Evolutionary conservation across 441 rosid species (phyloP).

Genomic region (Syzygium malaccense): DNA sequence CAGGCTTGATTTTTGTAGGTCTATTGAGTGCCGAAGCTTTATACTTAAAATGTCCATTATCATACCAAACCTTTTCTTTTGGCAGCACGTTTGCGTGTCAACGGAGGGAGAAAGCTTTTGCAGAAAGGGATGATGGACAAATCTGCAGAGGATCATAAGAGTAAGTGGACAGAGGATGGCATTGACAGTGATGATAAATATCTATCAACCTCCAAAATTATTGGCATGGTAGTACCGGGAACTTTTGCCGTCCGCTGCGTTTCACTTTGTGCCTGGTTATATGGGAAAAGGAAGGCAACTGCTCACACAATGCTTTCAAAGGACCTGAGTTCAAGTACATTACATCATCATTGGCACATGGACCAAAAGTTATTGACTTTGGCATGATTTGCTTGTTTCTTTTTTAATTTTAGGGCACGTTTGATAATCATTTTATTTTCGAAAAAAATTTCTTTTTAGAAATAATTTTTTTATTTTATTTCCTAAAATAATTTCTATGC

Average conservation of each 20-base stretch:
- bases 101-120: slow-evolving; percentile 47
- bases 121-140: slow-evolving; percentile 13
- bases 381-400: not conserved
- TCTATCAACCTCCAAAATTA: slow-evolving; percentile 11
- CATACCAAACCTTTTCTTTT: not conserved
- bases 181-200: not conserved
- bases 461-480: accelerated
- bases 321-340: slow-evolving; percentile 46
- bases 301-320: slow-evolving; percentile 46
- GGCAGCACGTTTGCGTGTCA: slow-evolving; percentile 21
- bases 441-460: accelerated
- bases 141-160: not conserved
- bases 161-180: not conserved
- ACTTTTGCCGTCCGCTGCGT: slow-evolving; percentile 39
- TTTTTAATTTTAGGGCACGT: accelerated
- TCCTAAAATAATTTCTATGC: accelerated
- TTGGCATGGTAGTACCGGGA: slow-evolving; percentile 46
- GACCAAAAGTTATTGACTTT: not conserved
- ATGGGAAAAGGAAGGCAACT: slow-evolving; percentile 54
- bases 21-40: not conserved
- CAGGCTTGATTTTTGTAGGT: not conserved
- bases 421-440: accelerated
- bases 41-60: not conserved
- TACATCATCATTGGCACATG: not conserved
- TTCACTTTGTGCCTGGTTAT: slow-evolving; percentile 59